Base-by-base conservation (phyloP, 305 asterid species). In the Galium porrigens region DNA sequence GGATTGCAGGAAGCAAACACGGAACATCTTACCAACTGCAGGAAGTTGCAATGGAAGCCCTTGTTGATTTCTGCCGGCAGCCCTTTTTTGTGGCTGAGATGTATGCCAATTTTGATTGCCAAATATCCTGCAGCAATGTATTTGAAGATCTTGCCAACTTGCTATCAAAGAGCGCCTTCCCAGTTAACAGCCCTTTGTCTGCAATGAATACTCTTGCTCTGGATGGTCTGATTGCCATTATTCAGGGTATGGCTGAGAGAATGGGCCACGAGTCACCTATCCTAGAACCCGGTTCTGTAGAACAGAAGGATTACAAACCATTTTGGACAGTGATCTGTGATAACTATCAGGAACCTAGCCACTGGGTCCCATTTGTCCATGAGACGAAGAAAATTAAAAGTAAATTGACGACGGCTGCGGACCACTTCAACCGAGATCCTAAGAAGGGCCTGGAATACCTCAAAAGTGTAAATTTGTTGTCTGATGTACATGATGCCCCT, bases 31-130 rank as follows among this genome's bases (percentile, higher is more conserved):
- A 85, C 82, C 97, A 88, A 71, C 94, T 74, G 78, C 94, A 86
- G 77, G 96, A 91, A 79, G 98, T 88, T 81, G 94, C 98, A 61
- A 82, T 91, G 95, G 98, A 91, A 74, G 88, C 95, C 68, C 85
- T 91, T 73, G 87, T 89, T 69, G 98, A 91, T 78, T 80, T 91
- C 74, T 91, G 98, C 80, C 85, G 98, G 82, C 98, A 88, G 83
- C 86, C 87, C 70, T 82, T 77, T 83, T 88, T 88, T 73, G 81
- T 78, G 56, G 53, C 86, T 44, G 98, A 91, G 81, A 70, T 88
- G 80, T 91, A 82, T 72, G 98, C 89, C 74, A 88, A 91, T 77
- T 91, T 82, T 72, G 98, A 91, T 77, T 85, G 98, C 68, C 95
- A 91, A 71, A 86, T 88, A 76, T 84, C 96, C 66, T 86, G 94